Percentiles rank a stretch among this genome's conserved stretches.
Conservation (phyloP, 495 filamentous ascomycete genomes). For the Aspergillus haitiensis region DNA sequence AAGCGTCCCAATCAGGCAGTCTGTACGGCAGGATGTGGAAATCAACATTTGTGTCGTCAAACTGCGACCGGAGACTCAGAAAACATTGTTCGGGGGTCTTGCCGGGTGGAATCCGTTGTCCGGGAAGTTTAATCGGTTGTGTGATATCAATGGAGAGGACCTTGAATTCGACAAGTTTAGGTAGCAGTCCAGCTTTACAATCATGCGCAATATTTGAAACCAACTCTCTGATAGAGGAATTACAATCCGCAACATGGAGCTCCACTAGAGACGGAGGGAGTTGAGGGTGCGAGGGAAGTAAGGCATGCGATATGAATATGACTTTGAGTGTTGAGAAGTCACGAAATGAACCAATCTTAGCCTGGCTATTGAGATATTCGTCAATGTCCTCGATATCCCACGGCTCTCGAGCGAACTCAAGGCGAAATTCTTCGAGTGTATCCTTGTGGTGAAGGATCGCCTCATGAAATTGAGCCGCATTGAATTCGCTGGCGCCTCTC, state of each 20-base stretch:
- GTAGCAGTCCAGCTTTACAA: conserved; percentile 23
- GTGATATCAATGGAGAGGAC: conserved; percentile 26
- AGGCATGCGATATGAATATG: conserved; percentile 22
- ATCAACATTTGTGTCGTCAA: conserved; percentile 27
- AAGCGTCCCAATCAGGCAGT: conserved; percentile 6
- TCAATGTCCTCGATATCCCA: conserved; percentile 3
- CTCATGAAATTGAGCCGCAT: conserved; percentile 21
- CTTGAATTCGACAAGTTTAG: conserved; percentile 18
- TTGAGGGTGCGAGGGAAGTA: conserved; percentile 26
- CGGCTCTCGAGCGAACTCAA: conserved; percentile 18
- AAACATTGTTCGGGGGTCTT: conserved; percentile 28
- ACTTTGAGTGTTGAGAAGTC: conserved; percentile 27
- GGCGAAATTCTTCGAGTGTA: conserved; percentile 22
- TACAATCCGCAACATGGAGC: conserved; percentile 29
- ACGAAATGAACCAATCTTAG: conserved; percentile 25
- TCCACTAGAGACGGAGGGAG: conserved; percentile 24
- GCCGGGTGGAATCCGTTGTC: conserved; percentile 25
- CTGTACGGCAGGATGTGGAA: conserved; percentile 24
- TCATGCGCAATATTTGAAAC: conserved; percentile 27
- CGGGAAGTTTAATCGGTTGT: conserved; percentile 23
- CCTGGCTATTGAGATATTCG: conserved; percentile 7
- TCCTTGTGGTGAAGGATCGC: conserved; percentile 29
- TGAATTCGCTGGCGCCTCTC: conserved; percentile 13
- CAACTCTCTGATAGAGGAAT: conserved; percentile 25
- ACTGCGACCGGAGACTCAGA: conserved; percentile 19